Evolutionary conservation across 495 filamentous ascomycete species (phyloP).

Genomic region (Aspergillus asperescens): DNA sequence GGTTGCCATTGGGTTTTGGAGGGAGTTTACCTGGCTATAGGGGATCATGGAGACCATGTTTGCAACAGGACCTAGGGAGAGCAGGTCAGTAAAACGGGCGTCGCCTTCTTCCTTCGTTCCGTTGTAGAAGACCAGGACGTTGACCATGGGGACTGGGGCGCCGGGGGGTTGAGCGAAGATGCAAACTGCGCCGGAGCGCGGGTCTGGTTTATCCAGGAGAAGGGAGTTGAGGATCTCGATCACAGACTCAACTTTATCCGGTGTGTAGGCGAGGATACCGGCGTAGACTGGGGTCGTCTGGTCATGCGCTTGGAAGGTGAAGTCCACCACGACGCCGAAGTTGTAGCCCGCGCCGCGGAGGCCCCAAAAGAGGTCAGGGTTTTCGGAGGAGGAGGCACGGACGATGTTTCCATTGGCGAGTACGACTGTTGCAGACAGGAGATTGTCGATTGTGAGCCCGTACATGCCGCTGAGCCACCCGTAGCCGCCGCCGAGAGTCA

Average conservation of each 20-base stretch:
- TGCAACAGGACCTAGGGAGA: conserved; percentile 31
- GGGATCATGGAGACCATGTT: conserved; percentile 39
- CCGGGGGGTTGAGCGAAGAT: conserved; percentile 35
- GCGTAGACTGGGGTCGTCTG: conserved; percentile 36
- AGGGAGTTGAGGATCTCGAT: conserved; percentile 34
- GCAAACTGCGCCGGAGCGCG: conserved; percentile 34
- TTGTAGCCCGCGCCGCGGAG: conserved; percentile 35
- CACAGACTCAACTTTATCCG: conserved; percentile 29
- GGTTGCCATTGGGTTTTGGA: conserved; percentile 38
- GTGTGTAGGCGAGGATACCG: conserved; percentile 37
- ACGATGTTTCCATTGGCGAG: conserved; percentile 40
- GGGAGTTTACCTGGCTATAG: conserved; percentile 38
- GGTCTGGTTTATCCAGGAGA: conserved; percentile 19
- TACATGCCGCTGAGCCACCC: conserved; percentile 41
- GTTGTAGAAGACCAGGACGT: conserved; percentile 47
- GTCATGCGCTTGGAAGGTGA: conserved; percentile 33
- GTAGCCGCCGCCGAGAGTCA: conserved; percentile 50
- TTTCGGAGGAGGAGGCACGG: conserved; percentile 24
- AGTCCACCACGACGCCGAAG: conserved; percentile 38
- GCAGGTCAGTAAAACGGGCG: conserved; percentile 32
- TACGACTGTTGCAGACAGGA: conserved; percentile 39
- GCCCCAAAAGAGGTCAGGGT: conserved; percentile 43
- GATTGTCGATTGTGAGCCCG: conserved; percentile 46
- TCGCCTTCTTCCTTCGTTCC: conserved; percentile 40
- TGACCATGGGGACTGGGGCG: conserved; percentile 32